These are phyloP conservation scores for Cyclaneusma minus DNA, from an alignment of 2,329 filamentous ascomycete genomes.

Conservation along the genomic window DNA sequence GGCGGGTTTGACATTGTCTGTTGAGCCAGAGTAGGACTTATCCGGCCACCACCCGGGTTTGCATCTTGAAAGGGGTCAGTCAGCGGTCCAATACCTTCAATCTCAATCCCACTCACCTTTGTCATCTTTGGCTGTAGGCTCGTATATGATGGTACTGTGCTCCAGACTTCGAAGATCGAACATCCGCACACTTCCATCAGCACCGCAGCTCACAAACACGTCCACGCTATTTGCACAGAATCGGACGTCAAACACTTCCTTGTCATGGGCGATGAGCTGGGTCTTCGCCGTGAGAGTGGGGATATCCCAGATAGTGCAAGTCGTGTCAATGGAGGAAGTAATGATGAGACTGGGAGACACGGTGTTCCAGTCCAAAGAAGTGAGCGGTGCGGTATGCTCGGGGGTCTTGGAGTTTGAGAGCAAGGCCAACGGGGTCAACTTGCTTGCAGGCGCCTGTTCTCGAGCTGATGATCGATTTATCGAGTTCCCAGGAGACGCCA, in stretches of 20 bases:
- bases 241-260: conserved; percentile 95
- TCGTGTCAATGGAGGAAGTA: conserved; percentile 96
- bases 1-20: conserved; percentile 66
- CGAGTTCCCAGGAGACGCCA: conserved; percentile 41
- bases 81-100: no score
- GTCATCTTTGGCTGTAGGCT: conserved; percentile 77
- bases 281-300: conserved; percentile 96
- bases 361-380: conserved; percentile 95
- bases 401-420: conserved; percentile 97
- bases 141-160: conserved; percentile 98
- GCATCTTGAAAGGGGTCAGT: conserved; percentile 22
- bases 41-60: conserved; percentile 36
- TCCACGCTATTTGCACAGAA: conserved; percentile 99
- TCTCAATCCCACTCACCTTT: conserved; percentile 51
- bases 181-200: conserved; percentile 96
- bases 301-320: conserved; percentile 99
- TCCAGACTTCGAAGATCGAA: conserved; percentile 93
- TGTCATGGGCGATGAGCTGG: conserved; percentile 95
- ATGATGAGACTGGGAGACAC: conserved; percentile 95
- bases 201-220: conserved; percentile 94
- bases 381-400: conserved; percentile 91
- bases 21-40: conserved; percentile 61
- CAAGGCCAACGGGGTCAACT: conserved; percentile 81
- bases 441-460: conserved; percentile 46
- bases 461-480: conserved; percentile 47